These are phyloP conservation scores for Suillus fuscotomentosus DNA, from an alignment of 768 basidiomycete species.

Conservation along the genomic window DNA sequence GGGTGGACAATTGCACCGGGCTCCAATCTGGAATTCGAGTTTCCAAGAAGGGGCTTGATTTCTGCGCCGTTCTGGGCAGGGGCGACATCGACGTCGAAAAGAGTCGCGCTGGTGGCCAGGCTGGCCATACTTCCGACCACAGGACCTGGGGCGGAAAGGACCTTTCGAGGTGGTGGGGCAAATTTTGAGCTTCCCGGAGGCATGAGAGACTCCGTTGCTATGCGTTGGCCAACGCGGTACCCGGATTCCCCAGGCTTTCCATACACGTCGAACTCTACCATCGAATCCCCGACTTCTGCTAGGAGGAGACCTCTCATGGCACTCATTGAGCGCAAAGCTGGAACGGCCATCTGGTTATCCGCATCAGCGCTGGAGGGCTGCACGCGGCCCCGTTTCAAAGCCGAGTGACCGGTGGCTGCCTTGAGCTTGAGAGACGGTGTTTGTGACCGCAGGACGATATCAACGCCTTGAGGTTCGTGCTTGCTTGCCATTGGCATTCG, in stretches of 20 bases:
- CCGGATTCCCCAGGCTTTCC: conserved; percentile 34
- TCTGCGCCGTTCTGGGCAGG: conserved; percentile 53
- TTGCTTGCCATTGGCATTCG: not conserved
- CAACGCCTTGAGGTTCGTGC: not conserved
- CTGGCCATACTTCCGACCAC: conserved; percentile 11
- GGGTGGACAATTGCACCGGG: conserved; percentile 47
- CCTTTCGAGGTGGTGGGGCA: not conserved
- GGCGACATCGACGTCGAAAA: conserved; percentile 50
- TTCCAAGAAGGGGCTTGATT: conserved; percentile 62
- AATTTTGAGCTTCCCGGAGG: conserved; percentile 26
- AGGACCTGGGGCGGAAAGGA: conserved; percentile 7
- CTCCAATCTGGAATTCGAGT: conserved; percentile 54
- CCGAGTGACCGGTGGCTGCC: not conserved
- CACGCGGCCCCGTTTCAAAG: not conserved
- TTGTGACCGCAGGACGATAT: not conserved
- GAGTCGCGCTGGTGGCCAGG: conserved; percentile 48
- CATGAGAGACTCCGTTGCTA: conserved; percentile 31
- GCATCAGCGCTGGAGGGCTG: not conserved
- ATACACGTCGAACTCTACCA: conserved; percentile 43
- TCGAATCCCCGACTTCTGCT: conserved; percentile 47
- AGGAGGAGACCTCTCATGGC: conserved; percentile 48
- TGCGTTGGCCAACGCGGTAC: conserved; percentile 40
- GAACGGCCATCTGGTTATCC: conserved; percentile 14
- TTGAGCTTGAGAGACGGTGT: not conserved
- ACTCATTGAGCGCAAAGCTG: conserved; percentile 31